A percentile compares a stretch with the other conserved stretches of the same genome.
These are phyloP conservation scores for Hypoxylon lienhwacheense DNA, from an alignment of 495 filamentous ascomycete genomes.

Conservation along the genomic window DNA sequence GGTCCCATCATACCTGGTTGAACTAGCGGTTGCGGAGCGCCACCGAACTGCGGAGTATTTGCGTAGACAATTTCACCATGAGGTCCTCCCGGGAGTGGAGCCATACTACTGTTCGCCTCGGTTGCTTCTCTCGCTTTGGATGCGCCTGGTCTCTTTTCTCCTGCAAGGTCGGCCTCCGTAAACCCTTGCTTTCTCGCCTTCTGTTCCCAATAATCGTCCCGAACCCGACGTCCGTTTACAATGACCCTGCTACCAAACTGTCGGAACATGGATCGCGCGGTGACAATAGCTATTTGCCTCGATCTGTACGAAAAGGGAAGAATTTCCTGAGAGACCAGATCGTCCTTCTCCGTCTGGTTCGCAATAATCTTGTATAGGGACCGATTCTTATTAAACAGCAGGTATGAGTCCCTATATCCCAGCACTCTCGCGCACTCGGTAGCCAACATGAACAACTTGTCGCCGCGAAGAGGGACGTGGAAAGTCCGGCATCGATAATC, in stretches of 20 bases:
- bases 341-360: slow-evolving; percentile 92
- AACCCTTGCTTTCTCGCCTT: slow-evolving; percentile 98
- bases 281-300: slow-evolving; percentile 97
- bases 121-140: slow-evolving; percentile 84
- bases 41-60: slow-evolving; percentile 65
- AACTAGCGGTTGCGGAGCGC: slow-evolving; percentile 66
- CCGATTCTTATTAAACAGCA: slow-evolving; percentile 98
- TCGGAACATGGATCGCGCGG: slow-evolving; percentile 97
- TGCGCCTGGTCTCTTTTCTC: slow-evolving; percentile 93
- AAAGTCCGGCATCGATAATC: slow-evolving; percentile 95
- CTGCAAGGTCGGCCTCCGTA: slow-evolving; percentile 93
- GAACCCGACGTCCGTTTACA: slow-evolving; percentile 81
- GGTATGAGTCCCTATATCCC: slow-evolving; percentile 94
- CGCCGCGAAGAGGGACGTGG: slow-evolving; percentile 81
- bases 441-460: slow-evolving; percentile 97
- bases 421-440: slow-evolving; percentile 96
- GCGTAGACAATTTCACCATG: slow-evolving; percentile 83
- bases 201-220: slow-evolving; percentile 98
- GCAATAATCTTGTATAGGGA: slow-evolving; percentile 99
- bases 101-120: slow-evolving; percentile 52
- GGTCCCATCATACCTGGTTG: slow-evolving; percentile 69
- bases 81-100: slow-evolving; percentile 55
- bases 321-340: slow-evolving; percentile 91
- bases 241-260: slow-evolving; percentile 98
- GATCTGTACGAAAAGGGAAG: slow-evolving; percentile 97